Evolutionary conservation across 805 yeast species (phyloP).

Genomic region (Saccharomycopsis schoenii): DNA sequence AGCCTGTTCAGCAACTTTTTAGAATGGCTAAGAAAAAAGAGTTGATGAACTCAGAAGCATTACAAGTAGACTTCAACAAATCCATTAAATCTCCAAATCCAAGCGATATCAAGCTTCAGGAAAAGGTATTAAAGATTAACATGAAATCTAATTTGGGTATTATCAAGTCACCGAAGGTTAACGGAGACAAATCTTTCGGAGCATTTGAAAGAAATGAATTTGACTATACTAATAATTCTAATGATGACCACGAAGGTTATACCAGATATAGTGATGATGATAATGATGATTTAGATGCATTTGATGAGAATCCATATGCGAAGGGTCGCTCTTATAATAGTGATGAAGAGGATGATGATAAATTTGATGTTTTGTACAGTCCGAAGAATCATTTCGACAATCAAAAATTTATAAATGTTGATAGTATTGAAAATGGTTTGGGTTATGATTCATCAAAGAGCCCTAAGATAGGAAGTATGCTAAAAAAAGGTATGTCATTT

Average conservation of each 20-base stretch:
- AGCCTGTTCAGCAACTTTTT: constrained; percentile 77
- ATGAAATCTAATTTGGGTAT: constrained; percentile 13
- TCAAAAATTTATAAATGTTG: constrained; percentile 1
- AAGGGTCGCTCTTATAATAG: neutral
- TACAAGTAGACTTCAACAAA: constrained; percentile 22
- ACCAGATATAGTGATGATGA: neutral
- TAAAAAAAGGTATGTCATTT: constrained; percentile 12
- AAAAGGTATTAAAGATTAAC: constrained; percentile 13
- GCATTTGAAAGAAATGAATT: neutral
- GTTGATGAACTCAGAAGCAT: constrained; percentile 42
- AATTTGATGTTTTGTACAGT: neutral
- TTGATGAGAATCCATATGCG: neutral
- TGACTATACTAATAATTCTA: neutral
- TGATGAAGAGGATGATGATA: neutral
- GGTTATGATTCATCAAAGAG: neutral
- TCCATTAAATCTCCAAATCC: constrained; percentile 1
- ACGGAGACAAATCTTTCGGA: neutral
- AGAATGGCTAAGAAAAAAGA: constrained; percentile 45
- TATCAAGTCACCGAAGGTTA: constrained; percentile 12
- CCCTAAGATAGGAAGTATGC: constrained; percentile 3
- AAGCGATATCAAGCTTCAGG: constrained; percentile 1
- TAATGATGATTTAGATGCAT: neutral
- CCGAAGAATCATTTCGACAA: constrained; percentile 4
- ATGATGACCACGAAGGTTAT: neutral
- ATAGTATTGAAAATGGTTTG: neutral